phyloP scores from a whole-genome alignment of 1,139 yeast species.

The Zhuliangozyma blackwelliae region DNA sequence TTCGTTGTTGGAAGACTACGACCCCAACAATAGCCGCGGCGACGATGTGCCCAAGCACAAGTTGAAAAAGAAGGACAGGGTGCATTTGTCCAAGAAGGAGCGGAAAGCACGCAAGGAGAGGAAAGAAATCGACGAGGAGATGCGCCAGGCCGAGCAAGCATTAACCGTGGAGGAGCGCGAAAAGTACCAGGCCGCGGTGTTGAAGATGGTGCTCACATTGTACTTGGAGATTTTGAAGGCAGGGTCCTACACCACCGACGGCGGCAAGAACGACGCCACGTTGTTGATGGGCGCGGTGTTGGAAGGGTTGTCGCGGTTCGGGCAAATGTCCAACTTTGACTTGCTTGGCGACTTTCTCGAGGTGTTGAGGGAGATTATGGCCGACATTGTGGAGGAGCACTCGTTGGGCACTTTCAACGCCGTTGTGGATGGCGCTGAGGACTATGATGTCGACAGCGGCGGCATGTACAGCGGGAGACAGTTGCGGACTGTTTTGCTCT shows the following conservation, averaged over 20 bases:
- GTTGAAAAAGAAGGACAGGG: constrained; percentile 78
- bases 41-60: constrained; percentile 38
- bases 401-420: constrained; percentile 19
- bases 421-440: constrained; percentile 18
- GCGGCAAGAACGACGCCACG: constrained; percentile 47
- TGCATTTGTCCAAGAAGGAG: constrained; percentile 84
- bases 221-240: constrained; percentile 73
- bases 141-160: constrained; percentile 81
- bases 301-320: constrained; percentile 87
- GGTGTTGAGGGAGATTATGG: constrained; percentile 76
- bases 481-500: constrained; percentile 70
- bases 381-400: constrained; percentile 38
- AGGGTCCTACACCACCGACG: constrained; percentile 23
- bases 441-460: constrained; percentile 17
- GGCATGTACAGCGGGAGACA: constrained; percentile 33
- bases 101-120: constrained; percentile 82
- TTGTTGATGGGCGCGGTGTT: constrained; percentile 75
- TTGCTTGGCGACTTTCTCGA: constrained; percentile 87
- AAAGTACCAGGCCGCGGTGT: constrained; percentile 75
- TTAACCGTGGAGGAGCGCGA: constrained; percentile 86
- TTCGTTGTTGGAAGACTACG: constrained; percentile 74
- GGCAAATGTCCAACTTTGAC: constrained; percentile 90
- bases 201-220: constrained; percentile 65
- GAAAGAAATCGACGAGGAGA: constrained; percentile 82
- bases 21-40: constrained; percentile 52